These are phyloP conservation scores for Suhomyces anneliseae DNA, from an alignment of 1,139 yeast species.

Conservation along the genomic window DNA sequence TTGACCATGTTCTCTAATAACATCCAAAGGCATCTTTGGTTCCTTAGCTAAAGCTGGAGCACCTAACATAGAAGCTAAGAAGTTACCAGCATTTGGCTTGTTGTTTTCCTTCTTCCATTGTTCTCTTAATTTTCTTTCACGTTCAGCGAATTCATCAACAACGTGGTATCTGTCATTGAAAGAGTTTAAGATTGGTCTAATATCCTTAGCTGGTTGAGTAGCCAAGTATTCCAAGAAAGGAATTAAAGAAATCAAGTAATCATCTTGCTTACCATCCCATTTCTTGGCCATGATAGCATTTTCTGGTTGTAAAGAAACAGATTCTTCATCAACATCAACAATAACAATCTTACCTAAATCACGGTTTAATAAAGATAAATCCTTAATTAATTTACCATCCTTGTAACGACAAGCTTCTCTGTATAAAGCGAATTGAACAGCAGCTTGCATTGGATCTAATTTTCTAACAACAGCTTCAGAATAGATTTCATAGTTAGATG, in stretches of 20 bases:
- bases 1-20: constrained; percentile 91
- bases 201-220: constrained; percentile 85
- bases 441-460: constrained; percentile 91
- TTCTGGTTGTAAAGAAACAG: constrained; percentile 83
- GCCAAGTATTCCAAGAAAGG: constrained; percentile 96
- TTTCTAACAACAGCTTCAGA: constrained; percentile 83
- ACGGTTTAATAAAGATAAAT: constrained; percentile 85
- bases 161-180: constrained; percentile 61
- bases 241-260: constrained; percentile 71
- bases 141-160: constrained; percentile 72
- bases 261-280: constrained; percentile 88
- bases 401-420: constrained; percentile 90
- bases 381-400: constrained; percentile 86
- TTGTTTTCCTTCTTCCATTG: constrained; percentile 65
- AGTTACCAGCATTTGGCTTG: constrained; percentile 53
- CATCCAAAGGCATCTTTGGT: constrained; percentile 87
- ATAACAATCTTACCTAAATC: constrained; percentile 79
- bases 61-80: constrained; percentile 60
- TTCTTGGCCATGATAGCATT: constrained; percentile 80
- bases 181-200: constrained; percentile 80
- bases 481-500: constrained; percentile 81
- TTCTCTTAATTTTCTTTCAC: constrained; percentile 75
- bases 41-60: constrained; percentile 51
- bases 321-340: constrained; percentile 74
- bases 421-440: constrained; percentile 80